A percentile compares a stretch with the other conserved stretches of the same genome.
Evolutionary conservation across 495 filamentous ascomycete genomes (phyloP).

Genomic region (Daldinia caldariorum): DNA sequence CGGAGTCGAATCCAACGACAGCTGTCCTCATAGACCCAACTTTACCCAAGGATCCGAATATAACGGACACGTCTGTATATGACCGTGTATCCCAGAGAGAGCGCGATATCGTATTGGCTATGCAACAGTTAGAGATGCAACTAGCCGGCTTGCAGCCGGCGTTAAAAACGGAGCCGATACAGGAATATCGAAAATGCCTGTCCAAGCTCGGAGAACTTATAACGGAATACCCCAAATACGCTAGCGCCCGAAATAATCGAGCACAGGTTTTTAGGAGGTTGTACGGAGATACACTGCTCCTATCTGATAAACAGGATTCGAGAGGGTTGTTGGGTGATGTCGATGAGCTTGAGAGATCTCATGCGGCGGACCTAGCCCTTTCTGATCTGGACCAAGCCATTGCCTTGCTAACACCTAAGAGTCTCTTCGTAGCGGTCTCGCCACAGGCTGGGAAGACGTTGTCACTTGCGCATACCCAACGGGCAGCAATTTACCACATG

Average conservation of each 20-base stretch:
- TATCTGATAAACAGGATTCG: slow-evolving; percentile 39
- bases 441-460: slow-evolving; percentile 69
- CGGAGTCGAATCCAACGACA: slow-evolving; percentile 70
- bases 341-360: slow-evolving; percentile 43
- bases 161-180: slow-evolving; percentile 38
- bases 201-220: slow-evolving; percentile 64
- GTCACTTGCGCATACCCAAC: slow-evolving; percentile 77
- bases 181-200: slow-evolving; percentile 55
- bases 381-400: slow-evolving; percentile 75
- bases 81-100: slow-evolving; percentile 54
- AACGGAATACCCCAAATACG: slow-evolving; percentile 69
- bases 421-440: slow-evolving; percentile 63
- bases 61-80: slow-evolving; percentile 52
- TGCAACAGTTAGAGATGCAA: slow-evolving; percentile 60
- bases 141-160: slow-evolving; percentile 52
- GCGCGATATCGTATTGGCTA: slow-evolving; percentile 58
- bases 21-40: slow-evolving; percentile 63
- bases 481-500: slow-evolving; percentile 74
- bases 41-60: slow-evolving; percentile 70
- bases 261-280: slow-evolving; percentile 74
- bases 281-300: slow-evolving; percentile 61
- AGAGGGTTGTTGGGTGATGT: slow-evolving; percentile 47
- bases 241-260: slow-evolving; percentile 78
- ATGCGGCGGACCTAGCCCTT: slow-evolving; percentile 58
- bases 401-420: slow-evolving; percentile 65